phyloP scores from a whole-genome alignment of 176 grass and related monocot species.

The Carex myosuroides region DNA sequence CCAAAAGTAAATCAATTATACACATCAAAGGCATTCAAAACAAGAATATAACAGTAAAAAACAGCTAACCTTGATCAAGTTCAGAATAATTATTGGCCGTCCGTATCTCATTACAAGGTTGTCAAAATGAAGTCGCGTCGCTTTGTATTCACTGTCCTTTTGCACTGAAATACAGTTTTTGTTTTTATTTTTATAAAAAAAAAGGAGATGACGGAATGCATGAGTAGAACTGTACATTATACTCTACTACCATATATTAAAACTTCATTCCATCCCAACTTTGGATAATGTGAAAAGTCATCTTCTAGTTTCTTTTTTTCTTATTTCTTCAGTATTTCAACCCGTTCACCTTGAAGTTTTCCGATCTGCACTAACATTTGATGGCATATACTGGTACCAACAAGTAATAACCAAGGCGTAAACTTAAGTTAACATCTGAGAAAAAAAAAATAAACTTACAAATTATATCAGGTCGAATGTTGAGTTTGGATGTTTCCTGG shows the following conservation, averaged over 20 bases:
- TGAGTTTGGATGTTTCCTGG: conserved; percentile 94
- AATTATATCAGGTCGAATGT: conserved; percentile 93
- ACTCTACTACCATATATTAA: background rate
- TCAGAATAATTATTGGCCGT: conserved; percentile 91
- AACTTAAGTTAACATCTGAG: background rate
- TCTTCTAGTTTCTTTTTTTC: background rate
- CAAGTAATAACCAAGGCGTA: background rate
- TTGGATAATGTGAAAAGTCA: background rate
- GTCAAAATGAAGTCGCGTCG: conserved; percentile 85
- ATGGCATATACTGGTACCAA: background rate
- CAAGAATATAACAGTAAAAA: conserved; percentile 13
- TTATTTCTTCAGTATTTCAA: background rate
- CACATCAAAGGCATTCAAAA: background rate
- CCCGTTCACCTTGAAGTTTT: background rate
- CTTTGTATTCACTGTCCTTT: conserved; percentile 63
- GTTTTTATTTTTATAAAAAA: background rate
- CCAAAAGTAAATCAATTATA: background rate
- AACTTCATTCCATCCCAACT: background rate
- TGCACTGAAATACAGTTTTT: conserved; percentile 51
- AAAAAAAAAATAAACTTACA: conserved; percentile 44
- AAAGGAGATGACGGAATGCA: background rate
- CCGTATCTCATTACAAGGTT: conserved; percentile 96
- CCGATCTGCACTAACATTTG: background rate
- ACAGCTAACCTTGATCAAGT: conserved; percentile 90
- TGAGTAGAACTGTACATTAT: background rate